Evolutionary conservation across 306 rosid genomes (phyloP), one percentile per base, ranked within the genome.

Genomic region (Glycyrrhiza uralensis): DNA sequence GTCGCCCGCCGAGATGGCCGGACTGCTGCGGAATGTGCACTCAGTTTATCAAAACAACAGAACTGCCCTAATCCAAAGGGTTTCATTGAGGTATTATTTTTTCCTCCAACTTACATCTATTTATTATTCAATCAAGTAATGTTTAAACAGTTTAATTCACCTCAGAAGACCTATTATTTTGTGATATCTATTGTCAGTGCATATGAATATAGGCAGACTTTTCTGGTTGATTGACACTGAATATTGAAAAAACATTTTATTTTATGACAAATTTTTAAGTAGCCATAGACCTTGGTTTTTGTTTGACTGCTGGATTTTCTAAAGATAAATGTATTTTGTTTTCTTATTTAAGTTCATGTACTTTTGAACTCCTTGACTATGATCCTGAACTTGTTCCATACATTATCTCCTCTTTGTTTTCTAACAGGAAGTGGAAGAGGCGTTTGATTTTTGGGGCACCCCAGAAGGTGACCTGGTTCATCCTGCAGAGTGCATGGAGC

Each of bases 401-500:
- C 33, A 20, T 45, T 28, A 22, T 30, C 28, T 18, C 39, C 63
- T 64, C 52, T 14, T 66, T 71, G 69, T 79, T 73, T 61, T 64
- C 24, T 62, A 39, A 69, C 88, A 94, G 99, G 99, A 94, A 88
- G 95, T 94, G 80, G 92, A 88, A 15, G 82, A 77, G 55, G 55
- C 96, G 1, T 94, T 94, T 41, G 41, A 82, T 22, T 94, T 94
- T 80, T 94, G 99, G 99, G 97, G 96, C 42, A 94, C 99, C 56
- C 85, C 97, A 6, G 99, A 91, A 81, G 99, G 96, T 76, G 99
- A 94, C 65, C 39, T 91, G 42, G 91, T 94, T 63, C 97, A 94
- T 81, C 99, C 99, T 30, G 97, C 97, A 4, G 99, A 94, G 71
- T 92, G 97, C 79, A 91, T 94, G 92, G 91, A 94, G 88, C 95